A percentile compares a stretch with the other conserved stretches of the same genome.
Conservation (phyloP, 2,329 filamentous ascomycete genomes). For the Pyricularia grisea region DNA sequence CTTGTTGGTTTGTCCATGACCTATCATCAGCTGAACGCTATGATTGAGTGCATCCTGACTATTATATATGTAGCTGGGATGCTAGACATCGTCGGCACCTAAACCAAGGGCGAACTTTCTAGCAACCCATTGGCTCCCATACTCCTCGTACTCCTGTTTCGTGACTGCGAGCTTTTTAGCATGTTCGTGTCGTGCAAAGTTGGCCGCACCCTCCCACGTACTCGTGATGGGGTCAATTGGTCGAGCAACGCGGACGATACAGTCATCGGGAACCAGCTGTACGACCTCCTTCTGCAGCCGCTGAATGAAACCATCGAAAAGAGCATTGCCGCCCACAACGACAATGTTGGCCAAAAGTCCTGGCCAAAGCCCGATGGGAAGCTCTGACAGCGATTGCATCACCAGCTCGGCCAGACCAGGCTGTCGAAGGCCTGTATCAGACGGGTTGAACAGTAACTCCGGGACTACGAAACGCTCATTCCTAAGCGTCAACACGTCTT, state of each 20-base stretch:
- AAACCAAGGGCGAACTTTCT: conserved; percentile 52
- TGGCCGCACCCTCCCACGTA: conserved; percentile 79
- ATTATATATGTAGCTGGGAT: background rate
- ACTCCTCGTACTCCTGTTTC: conserved; percentile 81
- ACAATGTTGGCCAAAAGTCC: conserved; percentile 78
- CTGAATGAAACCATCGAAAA: conserved; percentile 72
- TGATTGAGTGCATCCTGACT: background rate
- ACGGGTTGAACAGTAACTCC: conserved; percentile 79
- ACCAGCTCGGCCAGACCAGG: conserved; percentile 77
- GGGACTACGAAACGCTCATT: conserved; percentile 90
- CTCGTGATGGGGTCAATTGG: conserved; percentile 66
- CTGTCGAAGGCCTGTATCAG: conserved; percentile 72
- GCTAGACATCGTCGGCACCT: conserved; percentile 11
- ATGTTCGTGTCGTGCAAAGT: conserved; percentile 53
- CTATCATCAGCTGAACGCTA: too few relatives aligned
- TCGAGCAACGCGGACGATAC: conserved; percentile 62
- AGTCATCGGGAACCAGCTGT: conserved; percentile 64
- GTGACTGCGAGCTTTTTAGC: conserved; percentile 67
- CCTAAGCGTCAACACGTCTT: conserved; percentile 77
- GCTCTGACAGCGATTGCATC: conserved; percentile 61
- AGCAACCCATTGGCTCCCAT: conserved; percentile 66
- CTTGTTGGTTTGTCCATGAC: too few relatives aligned
- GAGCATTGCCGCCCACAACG: conserved; percentile 77
- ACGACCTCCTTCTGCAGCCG: conserved; percentile 69
- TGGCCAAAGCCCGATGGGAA: conserved; percentile 79